Evolutionary conservation across 176 grass and related monocot genomes (phyloP), one percentile per base, ranked within the genome.

Genomic region (Metroxylon sagu): DNA sequence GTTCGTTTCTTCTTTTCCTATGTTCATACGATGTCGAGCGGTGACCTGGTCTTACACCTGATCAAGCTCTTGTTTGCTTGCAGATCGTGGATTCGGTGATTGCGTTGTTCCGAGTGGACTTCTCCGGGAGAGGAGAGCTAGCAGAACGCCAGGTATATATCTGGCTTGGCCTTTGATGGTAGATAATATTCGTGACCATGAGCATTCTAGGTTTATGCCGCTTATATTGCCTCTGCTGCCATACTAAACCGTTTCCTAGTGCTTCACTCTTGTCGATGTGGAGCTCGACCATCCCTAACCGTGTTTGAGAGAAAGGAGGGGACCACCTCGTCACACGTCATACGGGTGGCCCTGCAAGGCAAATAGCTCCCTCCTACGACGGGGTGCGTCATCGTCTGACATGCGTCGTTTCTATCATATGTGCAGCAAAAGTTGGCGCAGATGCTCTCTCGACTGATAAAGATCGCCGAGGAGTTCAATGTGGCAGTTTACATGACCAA

Each of bases 401-500:
- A 50, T 1, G 19, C 50, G 19, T 50, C 8, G 0, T 49, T 25
- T 43, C 31, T 35, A 6, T 43, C 2, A 43, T 12, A 1, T 43
- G 8, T 82, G 74, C 69, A 96, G 92, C 87, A 96, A 88, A 96
- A 96, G 53, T 49, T 96, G 70, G 87, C 80, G 57, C 92, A 91
- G 26, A 97, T 97, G 92, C 62, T 97, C 31, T 91, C 81, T 55
- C 81, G 70, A 54, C 81, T 97, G 62, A 91, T 79, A 18, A 88
- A 96, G 87, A 96, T 96, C 26, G 78, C 92, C 29, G 80, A 96
- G 72, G 83, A 96, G 74, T 90, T 90, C 71, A 96, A 96, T 76
- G 86, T 96, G 68, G 86, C 91, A 57, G 86, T 87, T 66, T 96
- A 90, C 72, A 87, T 90, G 77, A 96, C 91, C 57, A 97, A 97